Conservation (phyloP, 1,284 basidiomycete species). For the Butyriboletus appendiculatus region DNA sequence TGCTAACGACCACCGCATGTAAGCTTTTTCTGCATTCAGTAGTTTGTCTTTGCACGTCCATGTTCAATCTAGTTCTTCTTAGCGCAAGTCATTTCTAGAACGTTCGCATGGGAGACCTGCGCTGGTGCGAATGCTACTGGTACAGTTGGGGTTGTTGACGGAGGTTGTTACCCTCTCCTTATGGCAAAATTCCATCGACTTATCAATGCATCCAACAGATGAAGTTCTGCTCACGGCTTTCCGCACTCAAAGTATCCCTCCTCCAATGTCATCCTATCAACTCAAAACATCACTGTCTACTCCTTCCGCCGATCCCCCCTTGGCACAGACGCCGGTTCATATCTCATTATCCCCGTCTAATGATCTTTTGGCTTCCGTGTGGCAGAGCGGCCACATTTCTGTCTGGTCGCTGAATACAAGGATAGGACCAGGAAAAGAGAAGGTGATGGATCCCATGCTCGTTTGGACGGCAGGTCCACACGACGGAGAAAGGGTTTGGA, state of each 20-base stretch:
- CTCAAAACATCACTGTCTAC: slow-evolving; percentile 44
- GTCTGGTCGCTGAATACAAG: slow-evolving; percentile 72
- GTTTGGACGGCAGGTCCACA: slow-evolving; percentile 46
- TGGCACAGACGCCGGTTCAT: slow-evolving; percentile 54
- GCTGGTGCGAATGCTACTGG: slow-evolving; percentile 81
- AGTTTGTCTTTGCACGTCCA: background rate
- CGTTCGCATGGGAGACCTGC: slow-evolving; percentile 80
- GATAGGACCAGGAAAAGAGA: slow-evolving; percentile 60
- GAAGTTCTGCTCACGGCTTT: slow-evolving; percentile 90
- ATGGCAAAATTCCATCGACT: slow-evolving; percentile 38
- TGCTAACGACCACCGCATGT: slow-evolving; percentile 75
- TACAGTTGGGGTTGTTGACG: slow-evolving; percentile 90
- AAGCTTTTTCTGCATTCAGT: slow-evolving; percentile 29
- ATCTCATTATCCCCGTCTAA: slow-evolving; percentile 58
- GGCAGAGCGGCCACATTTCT: slow-evolving; percentile 63
- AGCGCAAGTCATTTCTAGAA: slow-evolving; percentile 63
- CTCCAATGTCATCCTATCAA: slow-evolving; percentile 87
- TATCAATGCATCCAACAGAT: slow-evolving; percentile 41
- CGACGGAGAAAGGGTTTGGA: slow-evolving; percentile 27
- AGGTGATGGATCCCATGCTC: slow-evolving; percentile 59
- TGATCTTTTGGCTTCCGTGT: slow-evolving; percentile 70
- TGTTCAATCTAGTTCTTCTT: slow-evolving; percentile 3
- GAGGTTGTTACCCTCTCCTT: slow-evolving; percentile 54
- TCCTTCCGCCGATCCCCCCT: slow-evolving; percentile 3
- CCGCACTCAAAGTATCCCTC: slow-evolving; percentile 90